Percentiles rank a stretch among this genome's conserved stretches.
Evolutionary conservation across 202 grass and related monocot species (phyloP).

Genomic region (Musa balbisiana): DNA sequence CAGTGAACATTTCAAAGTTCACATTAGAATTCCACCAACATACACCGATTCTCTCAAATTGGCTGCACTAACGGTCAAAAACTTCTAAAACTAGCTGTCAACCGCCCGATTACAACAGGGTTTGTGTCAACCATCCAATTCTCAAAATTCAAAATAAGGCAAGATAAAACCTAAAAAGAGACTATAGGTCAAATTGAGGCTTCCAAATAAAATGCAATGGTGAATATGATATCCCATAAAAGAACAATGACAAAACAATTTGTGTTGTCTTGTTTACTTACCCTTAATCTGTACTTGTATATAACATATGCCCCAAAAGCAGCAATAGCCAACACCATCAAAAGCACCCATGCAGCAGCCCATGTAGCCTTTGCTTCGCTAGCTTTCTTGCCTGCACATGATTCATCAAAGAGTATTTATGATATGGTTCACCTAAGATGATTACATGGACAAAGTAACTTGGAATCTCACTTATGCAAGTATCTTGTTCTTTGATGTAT

Average conservation of each 20-base stretch:
- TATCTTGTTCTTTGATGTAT: constrained; percentile 92
- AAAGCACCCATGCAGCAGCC: constrained; percentile 69
- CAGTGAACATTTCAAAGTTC: too few relatives aligned
- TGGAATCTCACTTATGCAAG: constrained; percentile 69
- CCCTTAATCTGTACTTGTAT: constrained; percentile 93
- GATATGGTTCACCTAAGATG: not conserved
- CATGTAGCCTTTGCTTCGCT: constrained; percentile 68
- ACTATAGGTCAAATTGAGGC: constrained; percentile 13
- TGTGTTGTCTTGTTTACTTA: constrained; percentile 30
- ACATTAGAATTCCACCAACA: too few relatives aligned
- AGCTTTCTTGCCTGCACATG: constrained; percentile 61
- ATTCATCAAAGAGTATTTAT: constrained; percentile 23
- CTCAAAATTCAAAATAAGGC: not conserved
- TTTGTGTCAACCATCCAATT: not conserved
- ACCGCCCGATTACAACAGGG: not conserved
- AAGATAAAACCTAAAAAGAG: constrained; percentile 6
- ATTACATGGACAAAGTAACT: constrained; percentile 4
- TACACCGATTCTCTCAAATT: not conserved
- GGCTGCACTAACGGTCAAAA: not conserved
- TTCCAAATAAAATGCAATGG: constrained; percentile 5
- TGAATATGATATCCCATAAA: not conserved
- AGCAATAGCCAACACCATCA: constrained; percentile 41
- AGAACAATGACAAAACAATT: not conserved
- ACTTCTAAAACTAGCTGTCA: not conserved
- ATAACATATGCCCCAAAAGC: constrained; percentile 55